Percentiles rank a stretch among this genome's conserved stretches.
These are phyloP conservation scores for Mortierella sp. DNA, from an alignment of 371 early-diverging fungal genomes.

Conservation along the genomic window DNA sequence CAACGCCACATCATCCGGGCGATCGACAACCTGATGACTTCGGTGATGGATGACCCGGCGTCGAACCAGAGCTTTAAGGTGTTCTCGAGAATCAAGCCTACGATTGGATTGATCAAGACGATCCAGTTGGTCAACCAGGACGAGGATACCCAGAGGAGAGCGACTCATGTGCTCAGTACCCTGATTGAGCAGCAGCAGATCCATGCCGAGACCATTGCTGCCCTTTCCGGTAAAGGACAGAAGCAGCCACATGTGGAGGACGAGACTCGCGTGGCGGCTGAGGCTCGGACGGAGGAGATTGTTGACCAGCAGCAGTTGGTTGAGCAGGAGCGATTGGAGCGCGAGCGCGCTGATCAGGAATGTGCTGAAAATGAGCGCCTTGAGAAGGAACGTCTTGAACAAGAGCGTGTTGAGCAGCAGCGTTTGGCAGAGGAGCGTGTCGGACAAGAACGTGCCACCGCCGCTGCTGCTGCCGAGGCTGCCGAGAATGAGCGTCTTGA, in stretches of 20 bases:
- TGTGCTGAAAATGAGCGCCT: slow-evolving; percentile 3
- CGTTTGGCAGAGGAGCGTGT: background rate
- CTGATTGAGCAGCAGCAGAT: slow-evolving; percentile 45
- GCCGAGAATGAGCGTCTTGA: slow-evolving; percentile 17
- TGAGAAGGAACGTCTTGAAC: background rate
- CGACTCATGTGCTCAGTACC: slow-evolving; percentile 54
- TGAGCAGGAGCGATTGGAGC: slow-evolving; percentile 24
- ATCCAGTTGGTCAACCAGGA: slow-evolving; percentile 55
- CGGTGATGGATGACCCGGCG: slow-evolving; percentile 27
- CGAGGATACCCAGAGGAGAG: slow-evolving; percentile 57
- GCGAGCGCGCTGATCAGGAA: slow-evolving; percentile 21
- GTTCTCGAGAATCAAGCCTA: slow-evolving; percentile 56
- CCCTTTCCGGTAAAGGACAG: background rate
- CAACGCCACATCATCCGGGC: slow-evolving; percentile 60
- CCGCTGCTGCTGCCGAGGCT: background rate
- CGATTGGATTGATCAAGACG: slow-evolving; percentile 54
- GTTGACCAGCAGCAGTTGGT: background rate
- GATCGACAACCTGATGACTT: slow-evolving; percentile 56
- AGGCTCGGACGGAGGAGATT: background rate
- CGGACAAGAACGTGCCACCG: background rate
- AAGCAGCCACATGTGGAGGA: background rate
- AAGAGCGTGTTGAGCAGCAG: background rate
- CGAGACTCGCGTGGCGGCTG: background rate
- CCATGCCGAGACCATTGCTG: slow-evolving; percentile 31
- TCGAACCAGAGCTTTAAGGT: slow-evolving; percentile 49